Evolutionary conservation across 2,329 filamentous ascomycete species (phyloP).

Genomic region (Monosporascus ibericus): DNA sequence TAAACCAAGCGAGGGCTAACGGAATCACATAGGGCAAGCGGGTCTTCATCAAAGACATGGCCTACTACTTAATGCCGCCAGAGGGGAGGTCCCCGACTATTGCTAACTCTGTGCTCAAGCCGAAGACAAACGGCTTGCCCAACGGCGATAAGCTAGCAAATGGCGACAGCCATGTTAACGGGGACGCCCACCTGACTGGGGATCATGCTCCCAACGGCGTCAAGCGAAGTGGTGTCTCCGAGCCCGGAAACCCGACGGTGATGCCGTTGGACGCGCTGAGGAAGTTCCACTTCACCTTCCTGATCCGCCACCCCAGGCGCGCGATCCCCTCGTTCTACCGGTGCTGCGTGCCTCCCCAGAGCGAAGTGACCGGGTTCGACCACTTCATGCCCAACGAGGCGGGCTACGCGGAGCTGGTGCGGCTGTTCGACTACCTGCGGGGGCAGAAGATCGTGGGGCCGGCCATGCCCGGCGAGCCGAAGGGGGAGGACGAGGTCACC

Average conservation of each 20-base stretch:
- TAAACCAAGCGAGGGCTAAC: conserved; percentile 28
- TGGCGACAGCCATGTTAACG: conserved; percentile 9
- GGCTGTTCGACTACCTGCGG: conserved; percentile 79
- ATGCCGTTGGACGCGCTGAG: conserved; percentile 68
- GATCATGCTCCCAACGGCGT: conserved; percentile 22
- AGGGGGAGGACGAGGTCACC: conserved; percentile 38
- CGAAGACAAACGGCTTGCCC: conserved; percentile 19
- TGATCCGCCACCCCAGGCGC: conserved; percentile 91
- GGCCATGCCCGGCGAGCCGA: conserved; percentile 43
- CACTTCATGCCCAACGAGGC: conserved; percentile 84
- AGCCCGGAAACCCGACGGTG: conserved; percentile 77
- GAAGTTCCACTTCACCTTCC: conserved; percentile 88
- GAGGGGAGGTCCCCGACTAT: conserved; percentile 60
- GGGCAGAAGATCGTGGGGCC: conserved; percentile 65
- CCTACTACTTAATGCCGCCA: conserved; percentile 82
- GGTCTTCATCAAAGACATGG: conserved; percentile 97
- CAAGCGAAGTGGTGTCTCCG: conserved; percentile 28
- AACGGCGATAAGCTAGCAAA: conserved; percentile 10
- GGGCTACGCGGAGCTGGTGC: conserved; percentile 82
- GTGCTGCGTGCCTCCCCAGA: conserved; percentile 84
- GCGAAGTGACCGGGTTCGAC: conserved; percentile 75
- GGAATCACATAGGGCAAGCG: conserved; percentile 64
- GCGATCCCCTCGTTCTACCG: conserved; percentile 92
- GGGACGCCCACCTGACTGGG: conserved; percentile 17
- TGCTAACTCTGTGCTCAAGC: conserved; percentile 73